These are phyloP conservation scores for Anthracocystis walkeri DNA, from an alignment of 1,284 basidiomycete genomes.

Conservation along the genomic window DNA sequence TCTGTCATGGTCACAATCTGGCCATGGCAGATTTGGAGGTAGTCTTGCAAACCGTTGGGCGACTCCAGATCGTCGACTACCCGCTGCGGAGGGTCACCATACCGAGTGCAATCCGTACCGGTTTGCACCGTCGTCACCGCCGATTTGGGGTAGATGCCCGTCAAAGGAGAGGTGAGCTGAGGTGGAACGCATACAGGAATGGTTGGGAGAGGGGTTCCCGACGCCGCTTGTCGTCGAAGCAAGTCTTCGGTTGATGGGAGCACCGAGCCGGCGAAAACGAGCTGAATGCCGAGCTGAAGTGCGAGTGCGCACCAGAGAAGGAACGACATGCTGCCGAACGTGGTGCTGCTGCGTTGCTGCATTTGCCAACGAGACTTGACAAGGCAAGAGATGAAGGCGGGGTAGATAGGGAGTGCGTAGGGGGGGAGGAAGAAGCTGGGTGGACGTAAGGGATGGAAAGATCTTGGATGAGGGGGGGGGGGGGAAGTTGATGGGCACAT, in stretches of 20 bases:
- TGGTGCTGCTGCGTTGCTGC: not conserved
- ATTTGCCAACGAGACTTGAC: not conserved
- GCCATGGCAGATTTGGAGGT: constrained; percentile 26
- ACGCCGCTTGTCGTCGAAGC: constrained; percentile 13
- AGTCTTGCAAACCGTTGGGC: constrained; percentile 26
- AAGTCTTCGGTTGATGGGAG: constrained; percentile 10
- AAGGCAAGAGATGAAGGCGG: no score
- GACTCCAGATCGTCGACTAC: constrained; percentile 24
- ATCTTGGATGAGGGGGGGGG: no score
- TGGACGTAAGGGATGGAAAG: no score
- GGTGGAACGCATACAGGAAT: constrained; percentile 21
- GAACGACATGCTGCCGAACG: constrained; percentile 6
- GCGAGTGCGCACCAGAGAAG: constrained; percentile 23
- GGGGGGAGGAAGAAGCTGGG: no score
- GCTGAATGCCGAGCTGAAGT: constrained; percentile 16
- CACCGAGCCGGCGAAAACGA: constrained; percentile 8
- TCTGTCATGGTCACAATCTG: constrained; percentile 26
- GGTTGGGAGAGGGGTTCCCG: not conserved
- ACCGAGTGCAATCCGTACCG: constrained; percentile 21
- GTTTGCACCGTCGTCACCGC: constrained; percentile 36
- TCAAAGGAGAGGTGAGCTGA: constrained; percentile 14
- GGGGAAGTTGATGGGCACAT: no score
- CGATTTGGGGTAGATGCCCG: constrained; percentile 21
- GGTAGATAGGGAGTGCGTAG: no score
- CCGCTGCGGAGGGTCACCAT: constrained; percentile 23